These are phyloP conservation scores for Penicillium canariense DNA, from an alignment of 495 filamentous ascomycete genomes.

Conservation along the genomic window DNA sequence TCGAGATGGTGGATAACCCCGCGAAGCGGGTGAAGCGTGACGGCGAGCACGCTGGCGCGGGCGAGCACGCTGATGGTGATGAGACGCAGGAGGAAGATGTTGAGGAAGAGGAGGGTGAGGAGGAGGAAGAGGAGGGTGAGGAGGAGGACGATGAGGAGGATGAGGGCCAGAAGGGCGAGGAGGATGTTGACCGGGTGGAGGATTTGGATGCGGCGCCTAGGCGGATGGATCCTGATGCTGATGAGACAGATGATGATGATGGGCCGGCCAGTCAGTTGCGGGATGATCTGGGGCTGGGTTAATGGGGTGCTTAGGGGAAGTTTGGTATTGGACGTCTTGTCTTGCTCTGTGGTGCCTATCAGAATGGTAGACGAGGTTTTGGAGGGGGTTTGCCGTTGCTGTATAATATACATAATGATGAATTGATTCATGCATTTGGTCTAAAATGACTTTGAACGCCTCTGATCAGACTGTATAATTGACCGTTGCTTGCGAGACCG, in stretches of 20 bases:
- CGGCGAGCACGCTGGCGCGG: constrained; percentile 41
- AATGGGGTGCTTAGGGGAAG: background rate
- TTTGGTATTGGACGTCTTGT: background rate
- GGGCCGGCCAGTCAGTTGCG: constrained; percentile 44
- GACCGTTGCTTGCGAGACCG: background rate
- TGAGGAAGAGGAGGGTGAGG: constrained; percentile 50
- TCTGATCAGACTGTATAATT: no score
- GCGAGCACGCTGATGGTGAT: constrained; percentile 42
- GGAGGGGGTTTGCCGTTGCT: constrained; percentile 7
- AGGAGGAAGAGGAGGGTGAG: constrained; percentile 46
- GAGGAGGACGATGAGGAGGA: constrained; percentile 40
- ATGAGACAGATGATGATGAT: constrained; percentile 44
- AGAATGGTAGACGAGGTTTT: background rate
- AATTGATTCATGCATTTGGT: constrained; percentile 19
- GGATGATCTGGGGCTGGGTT: constrained; percentile 43
- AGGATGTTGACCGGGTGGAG: constrained; percentile 66
- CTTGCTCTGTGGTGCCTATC: background rate
- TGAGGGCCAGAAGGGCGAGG: constrained; percentile 41
- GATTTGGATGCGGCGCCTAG: constrained; percentile 45
- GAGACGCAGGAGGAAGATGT: constrained; percentile 54
- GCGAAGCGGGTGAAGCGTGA: constrained; percentile 50
- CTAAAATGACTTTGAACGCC: background rate
- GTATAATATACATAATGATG: constrained; percentile 27
- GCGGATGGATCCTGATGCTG: constrained; percentile 40
- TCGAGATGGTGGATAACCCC: constrained; percentile 34